These are phyloP conservation scores for Zasmidium cellare DNA, from an alignment of 2,329 filamentous ascomycete genomes.

Conservation along the genomic window DNA sequence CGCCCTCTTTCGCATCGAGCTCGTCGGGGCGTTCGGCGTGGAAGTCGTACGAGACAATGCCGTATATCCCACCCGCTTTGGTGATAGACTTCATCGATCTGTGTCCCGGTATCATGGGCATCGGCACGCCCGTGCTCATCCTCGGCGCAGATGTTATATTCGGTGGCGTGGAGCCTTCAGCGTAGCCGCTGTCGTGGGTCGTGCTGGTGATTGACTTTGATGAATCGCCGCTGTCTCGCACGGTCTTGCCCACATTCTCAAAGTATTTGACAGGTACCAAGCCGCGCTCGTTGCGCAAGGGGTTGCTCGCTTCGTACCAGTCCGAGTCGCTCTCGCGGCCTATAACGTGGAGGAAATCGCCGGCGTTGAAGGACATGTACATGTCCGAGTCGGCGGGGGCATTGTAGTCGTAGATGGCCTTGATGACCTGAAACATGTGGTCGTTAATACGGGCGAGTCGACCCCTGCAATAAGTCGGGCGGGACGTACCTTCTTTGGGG, in stretches of 20 bases:
- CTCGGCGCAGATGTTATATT: conserved; percentile 32
- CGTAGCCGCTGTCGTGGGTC: conserved; percentile 90
- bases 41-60: conserved; percentile 96
- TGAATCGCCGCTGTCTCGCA: conserved; percentile 73
- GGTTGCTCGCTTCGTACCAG: conserved; percentile 99
- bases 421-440: conserved; percentile 71
- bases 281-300: conserved; percentile 81
- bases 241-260: conserved; percentile 86
- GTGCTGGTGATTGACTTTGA: conserved; percentile 44
- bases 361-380: conserved; percentile 85
- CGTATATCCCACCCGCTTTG: conserved; percentile 79
- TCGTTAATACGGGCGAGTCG: background rate
- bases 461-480: background rate
- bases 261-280: conserved; percentile 94
- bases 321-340: conserved; percentile 89
- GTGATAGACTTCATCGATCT: conserved; percentile 44
- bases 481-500: conserved; percentile 79
- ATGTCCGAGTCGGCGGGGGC: conserved; percentile 60
- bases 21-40: conserved; percentile 93
- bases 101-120: conserved; percentile 29
- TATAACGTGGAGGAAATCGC: conserved; percentile 98
- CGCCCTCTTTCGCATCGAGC: conserved; percentile 88
- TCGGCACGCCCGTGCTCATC: conserved; percentile 31
- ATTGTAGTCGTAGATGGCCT: conserved; percentile 90
- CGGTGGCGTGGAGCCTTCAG: conserved; percentile 51